These are phyloP conservation scores for Thielaviopsis populi DNA, from an alignment of 2,329 filamentous ascomycete genomes.

Conservation along the genomic window DNA sequence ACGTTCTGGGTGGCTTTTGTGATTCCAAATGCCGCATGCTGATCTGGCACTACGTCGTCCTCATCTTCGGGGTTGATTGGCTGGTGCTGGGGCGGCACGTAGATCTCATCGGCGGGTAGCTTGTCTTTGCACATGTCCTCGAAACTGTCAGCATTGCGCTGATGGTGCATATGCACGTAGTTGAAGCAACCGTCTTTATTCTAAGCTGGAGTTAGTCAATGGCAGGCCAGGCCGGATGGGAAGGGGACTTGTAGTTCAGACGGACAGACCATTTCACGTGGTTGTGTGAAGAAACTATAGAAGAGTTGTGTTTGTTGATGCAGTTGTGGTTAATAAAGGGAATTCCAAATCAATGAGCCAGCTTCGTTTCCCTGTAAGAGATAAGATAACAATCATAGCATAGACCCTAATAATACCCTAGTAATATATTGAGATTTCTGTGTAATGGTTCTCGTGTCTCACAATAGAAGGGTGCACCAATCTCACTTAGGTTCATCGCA, in stretches of 20 bases:
- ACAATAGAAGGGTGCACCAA: neutral
- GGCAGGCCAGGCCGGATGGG: neutral
- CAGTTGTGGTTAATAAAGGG: neutral
- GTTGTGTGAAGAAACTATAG: neutral
- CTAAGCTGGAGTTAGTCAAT: constrained; percentile 24
- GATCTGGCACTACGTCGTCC: constrained; percentile 75
- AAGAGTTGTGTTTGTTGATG: neutral
- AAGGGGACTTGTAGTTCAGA: too few relatives aligned
- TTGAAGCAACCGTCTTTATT: constrained; percentile 64
- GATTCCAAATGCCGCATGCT: constrained; percentile 78
- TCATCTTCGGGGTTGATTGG: constrained; percentile 78
- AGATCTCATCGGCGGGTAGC: constrained; percentile 63
- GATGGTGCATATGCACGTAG: constrained; percentile 57
- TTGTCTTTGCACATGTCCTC: constrained; percentile 60
- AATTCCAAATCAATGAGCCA: neutral
- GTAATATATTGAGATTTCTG: too few relatives aligned
- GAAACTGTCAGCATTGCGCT: constrained; percentile 62
- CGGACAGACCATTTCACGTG: neutral
- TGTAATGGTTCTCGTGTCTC: neutral
- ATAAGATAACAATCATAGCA: neutral
- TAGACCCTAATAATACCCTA: neutral
- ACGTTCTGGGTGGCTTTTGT: constrained; percentile 60
- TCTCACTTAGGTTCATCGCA: neutral
- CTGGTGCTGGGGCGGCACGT: constrained; percentile 64
- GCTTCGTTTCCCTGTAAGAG: neutral